A percentile compares a stretch with the other conserved stretches of the same genome.
Conservation (phyloP, 495 filamentous ascomycete genomes). For the Hypomontagnella monticulosa region DNA sequence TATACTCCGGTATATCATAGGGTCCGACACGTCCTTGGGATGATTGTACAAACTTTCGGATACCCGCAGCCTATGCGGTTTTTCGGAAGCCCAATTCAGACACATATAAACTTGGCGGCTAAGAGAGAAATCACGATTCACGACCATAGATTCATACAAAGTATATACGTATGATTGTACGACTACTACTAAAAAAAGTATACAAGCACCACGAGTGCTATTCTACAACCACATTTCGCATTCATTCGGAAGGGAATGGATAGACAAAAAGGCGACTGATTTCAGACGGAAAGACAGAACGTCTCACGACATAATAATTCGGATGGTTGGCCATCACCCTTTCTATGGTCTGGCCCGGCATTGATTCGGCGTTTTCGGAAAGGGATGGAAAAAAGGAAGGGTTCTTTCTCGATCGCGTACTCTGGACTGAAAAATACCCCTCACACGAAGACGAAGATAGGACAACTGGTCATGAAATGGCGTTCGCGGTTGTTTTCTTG, state of each 20-base stretch:
- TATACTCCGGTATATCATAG: background rate
- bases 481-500: slow-evolving; percentile 4
- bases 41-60: slow-evolving; percentile 15
- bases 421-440: background rate
- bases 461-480: slow-evolving; percentile 5
- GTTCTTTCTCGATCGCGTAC: too few species aligned
- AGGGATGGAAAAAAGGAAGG: too few species aligned
- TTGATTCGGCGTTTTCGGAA: too few species aligned
- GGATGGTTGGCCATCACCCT: background rate
- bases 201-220: background rate
- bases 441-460: background rate
- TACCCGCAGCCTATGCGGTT: background rate
- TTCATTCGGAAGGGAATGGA: background rate
- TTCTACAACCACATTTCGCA: background rate
- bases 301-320: slow-evolving; percentile 28
- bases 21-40: background rate
- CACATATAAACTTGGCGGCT: background rate
- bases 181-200: background rate
- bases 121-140: slow-evolving; percentile 19
- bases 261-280: slow-evolving; percentile 13
- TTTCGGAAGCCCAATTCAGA: background rate
- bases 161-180: slow-evolving; percentile 2
- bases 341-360: too few species aligned
- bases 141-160: slow-evolving; percentile 16
- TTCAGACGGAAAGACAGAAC: slow-evolving; percentile 5